Evolutionary conservation across 352 stramenopile genomes (phyloP).

Genomic region (Phytophthora hybrid): DNA sequence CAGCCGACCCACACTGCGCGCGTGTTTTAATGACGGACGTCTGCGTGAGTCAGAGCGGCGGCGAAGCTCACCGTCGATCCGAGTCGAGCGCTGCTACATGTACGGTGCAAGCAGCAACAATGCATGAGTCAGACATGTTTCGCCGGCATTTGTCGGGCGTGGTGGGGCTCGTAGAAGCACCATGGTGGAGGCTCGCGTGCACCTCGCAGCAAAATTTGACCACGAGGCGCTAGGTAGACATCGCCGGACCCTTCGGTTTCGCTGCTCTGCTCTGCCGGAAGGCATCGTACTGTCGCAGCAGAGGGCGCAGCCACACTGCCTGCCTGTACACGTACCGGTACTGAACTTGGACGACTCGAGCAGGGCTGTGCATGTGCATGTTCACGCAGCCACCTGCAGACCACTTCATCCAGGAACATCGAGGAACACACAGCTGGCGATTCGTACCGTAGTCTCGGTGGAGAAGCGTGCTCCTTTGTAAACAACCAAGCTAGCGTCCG

Average conservation of each 20-base stretch:
- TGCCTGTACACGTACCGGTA: background rate
- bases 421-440: background rate
- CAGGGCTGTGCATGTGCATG: background rate
- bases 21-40: slow-evolving; percentile 21
- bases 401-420: background rate
- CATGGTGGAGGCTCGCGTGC: background rate
- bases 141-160: background rate
- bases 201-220: background rate
- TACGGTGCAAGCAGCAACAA: background rate
- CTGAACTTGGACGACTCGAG: background rate
- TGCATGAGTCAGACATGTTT: background rate
- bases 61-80: slow-evolving; percentile 13
- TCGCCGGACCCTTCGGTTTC: slow-evolving; percentile 3
- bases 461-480: background rate
- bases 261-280: slow-evolving; percentile 20
- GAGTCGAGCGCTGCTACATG: background rate
- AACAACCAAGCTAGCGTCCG: background rate
- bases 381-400: background rate
- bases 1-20: slow-evolving; percentile 3
- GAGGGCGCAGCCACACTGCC: background rate
- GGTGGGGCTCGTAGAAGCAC: background rate
- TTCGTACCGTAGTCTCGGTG: slow-evolving; percentile 24
- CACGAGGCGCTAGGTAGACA: no score
- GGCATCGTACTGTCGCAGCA: slow-evolving; percentile 22
- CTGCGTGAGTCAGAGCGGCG: slow-evolving; percentile 25